These are phyloP conservation scores for Gnaphalium uliginosum DNA, from an alignment of 129 eudicot species.

Conservation along the genomic window DNA sequence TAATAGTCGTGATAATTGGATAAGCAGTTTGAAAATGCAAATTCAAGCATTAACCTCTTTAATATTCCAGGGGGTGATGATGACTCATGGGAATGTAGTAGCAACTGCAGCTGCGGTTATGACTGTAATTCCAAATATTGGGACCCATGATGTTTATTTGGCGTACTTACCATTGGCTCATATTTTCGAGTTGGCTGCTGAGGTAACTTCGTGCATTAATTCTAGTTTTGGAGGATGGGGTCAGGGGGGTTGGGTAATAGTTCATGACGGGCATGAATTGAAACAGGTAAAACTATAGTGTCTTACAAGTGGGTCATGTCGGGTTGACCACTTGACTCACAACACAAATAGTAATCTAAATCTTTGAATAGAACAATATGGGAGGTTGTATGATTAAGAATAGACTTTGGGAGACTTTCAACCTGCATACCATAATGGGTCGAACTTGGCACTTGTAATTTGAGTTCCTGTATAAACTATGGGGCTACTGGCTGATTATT, in stretches of 20 bases:
- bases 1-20: background rate
- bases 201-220: conserved; percentile 50
- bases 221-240: background rate
- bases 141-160: conserved; percentile 73
- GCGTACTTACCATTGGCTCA: conserved; percentile 96
- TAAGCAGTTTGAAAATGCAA: no score
- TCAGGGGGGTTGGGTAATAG: background rate
- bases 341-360: no score
- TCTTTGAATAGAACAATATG: background rate
- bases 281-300: background rate
- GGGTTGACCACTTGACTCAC: background rate
- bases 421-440: background rate
- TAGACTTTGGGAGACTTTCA: no score
- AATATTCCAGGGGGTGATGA: conserved; percentile 89
- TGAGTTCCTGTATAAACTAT: background rate
- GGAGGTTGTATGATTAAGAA: background rate
- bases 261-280: background rate
- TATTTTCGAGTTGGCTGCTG: conserved; percentile 92
- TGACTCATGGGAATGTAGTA: conserved; percentile 91
- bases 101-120: conserved; percentile 92
- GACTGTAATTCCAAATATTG: conserved; percentile 79
- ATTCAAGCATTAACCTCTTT: background rate
- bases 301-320: background rate
- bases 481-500: conserved; percentile 6
- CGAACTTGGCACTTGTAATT: background rate